A percentile compares a stretch with the other conserved stretches of the same genome.
These are phyloP conservation scores for Botrytis deweyae DNA, from an alignment of 2,329 filamentous ascomycete genomes.

Conservation along the genomic window DNA sequence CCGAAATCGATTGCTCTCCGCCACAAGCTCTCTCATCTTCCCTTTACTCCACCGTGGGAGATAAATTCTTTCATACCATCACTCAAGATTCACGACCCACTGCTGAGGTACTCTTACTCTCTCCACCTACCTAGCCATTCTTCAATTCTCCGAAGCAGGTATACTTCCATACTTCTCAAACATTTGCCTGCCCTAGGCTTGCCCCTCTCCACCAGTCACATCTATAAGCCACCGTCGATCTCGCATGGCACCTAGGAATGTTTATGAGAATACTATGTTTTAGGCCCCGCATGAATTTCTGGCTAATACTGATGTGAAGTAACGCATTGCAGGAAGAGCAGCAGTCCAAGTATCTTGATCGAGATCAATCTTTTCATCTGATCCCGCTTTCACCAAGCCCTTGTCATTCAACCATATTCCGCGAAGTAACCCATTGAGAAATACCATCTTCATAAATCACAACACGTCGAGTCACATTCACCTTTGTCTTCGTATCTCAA, in stretches of 20 bases:
- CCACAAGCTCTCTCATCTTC: neutral
- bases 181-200: constrained; percentile 4
- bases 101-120: neutral
- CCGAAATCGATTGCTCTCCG: neutral
- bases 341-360: constrained; percentile 2
- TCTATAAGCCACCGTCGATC: constrained; percentile 3
- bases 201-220: constrained; percentile 15
- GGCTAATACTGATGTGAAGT: constrained; percentile 18
- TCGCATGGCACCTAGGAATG: constrained; percentile 8
- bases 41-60: neutral
- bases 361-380: neutral
- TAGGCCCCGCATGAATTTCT: constrained; percentile 10
- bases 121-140: neutral
- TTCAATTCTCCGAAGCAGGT: neutral
- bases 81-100: neutral
- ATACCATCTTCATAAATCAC: neutral
- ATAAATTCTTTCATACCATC: neutral
- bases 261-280: neutral
- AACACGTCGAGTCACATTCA: neutral
- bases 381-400: neutral
- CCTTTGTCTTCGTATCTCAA: neutral
- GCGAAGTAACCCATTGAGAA: neutral
- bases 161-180: neutral
- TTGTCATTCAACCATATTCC: neutral
- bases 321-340: constrained; percentile 10